Evolutionary conservation across 169 alveolate species (phyloP), one percentile per base, ranked within the genome.

Genomic region (Plasmodium yoelii): DNA sequence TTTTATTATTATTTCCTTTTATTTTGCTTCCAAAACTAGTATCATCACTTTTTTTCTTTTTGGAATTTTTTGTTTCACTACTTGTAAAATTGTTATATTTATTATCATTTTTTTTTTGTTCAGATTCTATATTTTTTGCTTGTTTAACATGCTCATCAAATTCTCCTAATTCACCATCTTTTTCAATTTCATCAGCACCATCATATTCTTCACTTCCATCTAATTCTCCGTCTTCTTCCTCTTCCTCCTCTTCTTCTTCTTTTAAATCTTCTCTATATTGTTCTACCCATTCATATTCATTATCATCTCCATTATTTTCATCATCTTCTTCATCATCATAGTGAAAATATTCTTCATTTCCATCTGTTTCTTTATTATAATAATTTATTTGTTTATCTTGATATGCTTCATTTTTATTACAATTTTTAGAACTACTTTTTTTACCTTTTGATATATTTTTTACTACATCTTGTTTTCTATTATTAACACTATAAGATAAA

Each of bases 1-100:
- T 26, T 75, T 75, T 75, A 15, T 77, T 60, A 57, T 75, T 77
- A 1, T 51, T 56, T 22, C 65, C 88, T 12, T 53, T 77, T 64
- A 47, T 77, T 68, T 77, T 64, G 46, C 67, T 34, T 49, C 84
- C 84, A 19, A 71, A 42, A 18, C 55, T 71, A 67, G n/a, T 28
- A 18, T 71, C 84, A 12, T 71, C 84, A 24, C 61, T 42, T 12
- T 71, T 71, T 71, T 71, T 70, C 53, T 10, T 60, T 55, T 19
- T 68, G 3, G 15, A 9, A 39, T 67, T 18, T 42, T 15, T 71
- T 28, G 49, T n/a, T 39, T 70, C 60, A 42, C 26, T 51, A 34
- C 49, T 53, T 3, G 19, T 26, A 22, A 22, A 56, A 15, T 39
- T 42, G 18, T 39, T 42, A 1, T 26, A 18, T 42, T 71, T 67